Evolutionary conservation across 495 filamentous ascomycete species (phyloP).

Genomic region (Aspergillus cavernicola): DNA sequence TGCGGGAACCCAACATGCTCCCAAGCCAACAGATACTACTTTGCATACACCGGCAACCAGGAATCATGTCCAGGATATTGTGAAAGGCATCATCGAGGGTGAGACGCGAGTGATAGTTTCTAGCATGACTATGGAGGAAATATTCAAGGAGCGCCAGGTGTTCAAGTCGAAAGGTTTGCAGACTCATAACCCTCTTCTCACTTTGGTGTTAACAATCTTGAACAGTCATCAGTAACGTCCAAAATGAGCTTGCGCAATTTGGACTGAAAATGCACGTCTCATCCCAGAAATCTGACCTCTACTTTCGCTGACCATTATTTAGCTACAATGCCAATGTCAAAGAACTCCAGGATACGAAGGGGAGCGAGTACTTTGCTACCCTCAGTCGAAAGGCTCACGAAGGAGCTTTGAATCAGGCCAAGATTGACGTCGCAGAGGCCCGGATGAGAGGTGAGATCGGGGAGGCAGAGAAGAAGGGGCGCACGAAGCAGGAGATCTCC

Average conservation of each 20-base stretch:
- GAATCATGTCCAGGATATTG: constrained; percentile 74
- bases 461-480: constrained; percentile 71
- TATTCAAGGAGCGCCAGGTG: constrained; percentile 73
- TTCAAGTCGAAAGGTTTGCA: constrained; percentile 60
- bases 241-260: constrained; percentile 69
- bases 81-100: constrained; percentile 85
- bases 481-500: constrained; percentile 73
- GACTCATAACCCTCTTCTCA: neutral
- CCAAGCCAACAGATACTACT: constrained; percentile 25
- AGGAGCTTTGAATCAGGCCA: constrained; percentile 73
- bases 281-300: neutral
- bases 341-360: constrained; percentile 74
- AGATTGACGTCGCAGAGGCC: constrained; percentile 77
- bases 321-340: constrained; percentile 80
- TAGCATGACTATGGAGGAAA: constrained; percentile 83
- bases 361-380: constrained; percentile 73
- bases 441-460: constrained; percentile 75
- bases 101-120: constrained; percentile 76
- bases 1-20: constrained; percentile 5
- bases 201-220: neutral
- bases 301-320: constrained; percentile 10
- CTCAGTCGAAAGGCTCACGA: constrained; percentile 79
- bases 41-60: constrained; percentile 32
- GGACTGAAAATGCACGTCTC: constrained; percentile 55
- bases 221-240: constrained; percentile 69